Base-by-base conservation (phyloP, 1,284 basidiomycete genomes). In the Ganoderma resinaceum region DNA sequence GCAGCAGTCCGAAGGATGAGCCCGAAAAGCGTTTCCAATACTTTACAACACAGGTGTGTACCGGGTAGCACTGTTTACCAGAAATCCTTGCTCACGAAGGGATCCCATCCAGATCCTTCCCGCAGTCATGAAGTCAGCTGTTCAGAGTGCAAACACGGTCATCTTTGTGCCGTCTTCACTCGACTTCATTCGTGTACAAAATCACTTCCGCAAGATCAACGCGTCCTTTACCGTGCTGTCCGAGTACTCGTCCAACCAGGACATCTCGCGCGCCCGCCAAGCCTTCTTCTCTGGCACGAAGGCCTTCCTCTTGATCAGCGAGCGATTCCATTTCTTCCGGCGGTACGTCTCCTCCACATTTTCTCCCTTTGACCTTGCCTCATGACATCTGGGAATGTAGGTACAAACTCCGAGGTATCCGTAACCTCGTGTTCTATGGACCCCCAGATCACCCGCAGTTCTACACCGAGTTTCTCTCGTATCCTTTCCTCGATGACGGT, bases 271-370 rank as follows among this genome's bases (percentile, higher is more conserved):
- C 2, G 97, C 97, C 0, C 87, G 98, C 61, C 94, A 97, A 75
- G 89, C 93, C 0, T 99, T 99, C 83, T 98, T 98, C 85, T 87
- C 86, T 53, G 95, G 95, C 64, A 93, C 94, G 76, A 95, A 93
- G 74, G 84, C 91, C 0, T 95, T 99, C 83, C 80, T 99, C 29
- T 84, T 99, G 70, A 85, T 99, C 74, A 98, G 95, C 69, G 98
- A 99, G 79, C 90, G 98, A 26, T 98, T 99, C 84, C 96, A 99
- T 81, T 99, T 99, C 79, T 99, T 97, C 86, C 89, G 95, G 70
- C 87, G 96, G 89, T 93, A 72, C 57, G 82, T 68, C 2, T 33
- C 4, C 3, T 53, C 9, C 20, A 20, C 33, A 60, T 7, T 40
- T 6, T 20, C 3, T 12, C 7, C 23, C 23, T 26, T 14, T 18